Evolutionary conservation across 768 basidiomycete genomes (phyloP), one percentile per base, ranked within the genome.

Genomic region (Trichaptum fuscoviolaceum): DNA sequence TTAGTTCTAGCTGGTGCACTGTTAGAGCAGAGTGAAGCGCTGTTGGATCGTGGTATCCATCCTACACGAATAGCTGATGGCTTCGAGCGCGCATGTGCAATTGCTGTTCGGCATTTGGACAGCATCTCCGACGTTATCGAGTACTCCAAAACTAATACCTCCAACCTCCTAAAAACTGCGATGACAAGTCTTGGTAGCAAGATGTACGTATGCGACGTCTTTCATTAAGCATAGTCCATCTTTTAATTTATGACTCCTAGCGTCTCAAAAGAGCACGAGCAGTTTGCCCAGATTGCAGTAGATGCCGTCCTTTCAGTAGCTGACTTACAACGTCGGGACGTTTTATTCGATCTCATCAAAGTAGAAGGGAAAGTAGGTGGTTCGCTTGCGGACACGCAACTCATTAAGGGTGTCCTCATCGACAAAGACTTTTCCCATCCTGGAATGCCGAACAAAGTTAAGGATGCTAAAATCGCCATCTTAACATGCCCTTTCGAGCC

Each of bases 391-490:
- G 97, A 99, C 79, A 99, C 94, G 7, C 87, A 86, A 58, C 85
- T 99, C 71, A 96, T 99, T 81, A 91, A 91, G 72, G 97, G 97
- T 71, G 97, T 99, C 58, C 92, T 99, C 72, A 87, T 99, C 75
- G 97, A 99, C 88, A 99, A 99, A 80, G 96, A 99, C 80, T 96
- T 99, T 92, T 98, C 95, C 15, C 97, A 99, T 74, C 92, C 96
- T 4, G 95, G 97, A 77, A 99, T 99, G 97, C 96, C 96, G 9
- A 88, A 85, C 67, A 83, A 81, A 36, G 89, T 99, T 71, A 85
- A 83, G 70, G 92, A 99, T 76, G 97, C 97, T 64, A 89, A 88
- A 67, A 83, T 99, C 65, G 97, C 96, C 17, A 99, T 99, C 78
- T 85, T 99, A 59, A 99, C 97, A 58, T 99, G 97, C 78, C 95